phyloP scores from a whole-genome alignment of 2,329 filamentous ascomycete species.

The Colletotrichum nymphaeae region DNA sequence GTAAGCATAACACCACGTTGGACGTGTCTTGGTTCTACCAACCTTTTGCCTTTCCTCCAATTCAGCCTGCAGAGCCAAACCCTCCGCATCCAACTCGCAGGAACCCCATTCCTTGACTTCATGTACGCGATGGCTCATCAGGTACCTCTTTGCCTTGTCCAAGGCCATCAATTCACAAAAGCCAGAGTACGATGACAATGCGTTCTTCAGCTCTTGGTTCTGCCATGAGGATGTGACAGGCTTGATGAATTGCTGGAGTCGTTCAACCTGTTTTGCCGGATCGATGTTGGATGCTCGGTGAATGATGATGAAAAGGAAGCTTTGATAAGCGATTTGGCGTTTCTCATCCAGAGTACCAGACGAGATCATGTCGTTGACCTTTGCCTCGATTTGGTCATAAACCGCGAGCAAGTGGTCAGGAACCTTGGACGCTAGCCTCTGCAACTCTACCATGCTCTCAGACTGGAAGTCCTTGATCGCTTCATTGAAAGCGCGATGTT shows the following conservation, averaged over 20 bases:
- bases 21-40: slow-evolving; percentile 36
- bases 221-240: slow-evolving; percentile 87
- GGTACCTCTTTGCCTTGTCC: slow-evolving; percentile 83
- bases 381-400: slow-evolving; percentile 86
- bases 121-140: slow-evolving; percentile 78
- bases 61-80: slow-evolving; percentile 80
- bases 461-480: slow-evolving; percentile 89
- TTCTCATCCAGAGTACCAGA: slow-evolving; percentile 83
- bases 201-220: slow-evolving; percentile 72
- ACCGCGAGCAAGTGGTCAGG: slow-evolving; percentile 89
- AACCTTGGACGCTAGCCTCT: slow-evolving; percentile 89
- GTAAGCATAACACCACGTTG: neutral
- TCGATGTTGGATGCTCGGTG: slow-evolving; percentile 86
- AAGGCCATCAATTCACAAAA: slow-evolving; percentile 87
- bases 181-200: slow-evolving; percentile 78
- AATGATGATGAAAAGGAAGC: slow-evolving; percentile 93
- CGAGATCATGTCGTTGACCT: slow-evolving; percentile 83
- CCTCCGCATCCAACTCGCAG: slow-evolving; percentile 81
- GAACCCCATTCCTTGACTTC: slow-evolving; percentile 86
- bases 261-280: slow-evolving; percentile 74
- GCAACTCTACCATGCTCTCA: slow-evolving; percentile 87
- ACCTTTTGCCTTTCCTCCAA: slow-evolving; percentile 81
- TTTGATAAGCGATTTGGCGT: slow-evolving; percentile 85
- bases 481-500: slow-evolving; percentile 82
- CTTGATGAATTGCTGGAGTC: slow-evolving; percentile 82